Conservation (phyloP, 139 green algal species). For the Chlamydomonas schloesseri region DNA sequence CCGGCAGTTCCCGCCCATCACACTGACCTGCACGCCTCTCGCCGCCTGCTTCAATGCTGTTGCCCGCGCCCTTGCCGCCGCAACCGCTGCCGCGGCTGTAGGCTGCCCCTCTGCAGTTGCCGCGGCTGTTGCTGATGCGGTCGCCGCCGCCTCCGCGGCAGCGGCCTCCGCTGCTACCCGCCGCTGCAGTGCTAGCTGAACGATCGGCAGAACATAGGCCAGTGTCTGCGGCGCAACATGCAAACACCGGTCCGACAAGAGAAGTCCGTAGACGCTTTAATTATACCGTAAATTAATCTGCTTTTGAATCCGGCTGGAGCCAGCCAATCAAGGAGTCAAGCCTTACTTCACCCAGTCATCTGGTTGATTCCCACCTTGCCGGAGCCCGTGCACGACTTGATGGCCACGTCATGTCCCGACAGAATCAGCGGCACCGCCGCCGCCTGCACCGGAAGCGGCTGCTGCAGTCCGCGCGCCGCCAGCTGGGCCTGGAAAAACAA, state of each 20-base stretch:
- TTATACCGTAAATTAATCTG: too few species aligned
- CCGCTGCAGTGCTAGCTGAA: constrained; percentile 74
- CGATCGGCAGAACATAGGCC: constrained; percentile 91
- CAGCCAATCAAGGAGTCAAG: too few species aligned
- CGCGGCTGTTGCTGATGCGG: not conserved
- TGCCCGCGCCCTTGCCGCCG: too few species aligned
- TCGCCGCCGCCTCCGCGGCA: not conserved
- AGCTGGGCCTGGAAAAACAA: constrained; percentile 69
- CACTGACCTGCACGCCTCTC: too few species aligned
- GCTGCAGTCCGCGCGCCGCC: constrained; percentile 56
- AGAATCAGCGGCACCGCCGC: constrained; percentile 78
- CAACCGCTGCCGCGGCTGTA: too few species aligned
- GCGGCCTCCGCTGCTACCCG: constrained; percentile 3
- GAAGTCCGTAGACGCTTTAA: too few species aligned
- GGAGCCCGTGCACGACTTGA: constrained; percentile 94
- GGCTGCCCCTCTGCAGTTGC: not conserved
- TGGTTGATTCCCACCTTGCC: constrained; percentile 87
- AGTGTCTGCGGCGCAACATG: constrained; percentile 83
- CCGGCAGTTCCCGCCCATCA: too few species aligned
- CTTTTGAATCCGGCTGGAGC: too few species aligned
- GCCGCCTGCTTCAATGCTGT: too few species aligned
- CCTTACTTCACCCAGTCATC: too few species aligned
- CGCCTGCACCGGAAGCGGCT: constrained; percentile 82
- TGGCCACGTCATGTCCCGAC: constrained; percentile 71
- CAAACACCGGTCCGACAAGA: too few species aligned